Evolutionary conservation across 1,284 basidiomycete genomes (phyloP).

Genomic region (Megacollybia platyphylla): DNA sequence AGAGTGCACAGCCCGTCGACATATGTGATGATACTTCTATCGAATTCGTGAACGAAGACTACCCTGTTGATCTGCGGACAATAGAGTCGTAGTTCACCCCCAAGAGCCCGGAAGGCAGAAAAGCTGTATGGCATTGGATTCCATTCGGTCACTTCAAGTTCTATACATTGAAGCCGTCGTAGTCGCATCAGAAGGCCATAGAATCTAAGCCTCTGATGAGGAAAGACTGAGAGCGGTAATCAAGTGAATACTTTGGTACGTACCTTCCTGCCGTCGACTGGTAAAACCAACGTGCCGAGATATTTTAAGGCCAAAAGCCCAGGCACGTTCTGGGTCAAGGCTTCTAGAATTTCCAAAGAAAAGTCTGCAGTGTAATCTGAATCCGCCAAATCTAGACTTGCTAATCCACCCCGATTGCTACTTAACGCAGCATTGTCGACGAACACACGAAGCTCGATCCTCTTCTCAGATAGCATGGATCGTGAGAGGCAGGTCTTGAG

Average conservation of each 20-base stretch:
- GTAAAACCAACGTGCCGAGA: conserved; percentile 48
- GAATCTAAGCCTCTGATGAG: conserved; percentile 38
- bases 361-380: conserved; percentile 40
- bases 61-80: conserved; percentile 34
- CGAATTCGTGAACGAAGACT: conserved; percentile 49
- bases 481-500: conserved; percentile 60
- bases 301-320: conserved; percentile 26
- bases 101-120: conserved; percentile 38
- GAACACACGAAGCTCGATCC: conserved; percentile 32
- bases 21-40: conserved; percentile 35
- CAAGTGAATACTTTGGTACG: neutral
- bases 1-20: conserved; percentile 19
- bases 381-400: conserved; percentile 43
- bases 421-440: conserved; percentile 30
- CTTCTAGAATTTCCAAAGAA: conserved; percentile 34
- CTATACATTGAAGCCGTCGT: conserved; percentile 34
- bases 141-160: conserved; percentile 54
- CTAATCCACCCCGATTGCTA: conserved; percentile 26
- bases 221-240: conserved; percentile 1
- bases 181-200: conserved; percentile 45
- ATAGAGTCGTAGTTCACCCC: conserved; percentile 46
- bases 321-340: conserved; percentile 21
- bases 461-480: conserved; percentile 31
- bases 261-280: conserved; percentile 34
- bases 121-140: conserved; percentile 31